A percentile compares a stretch with the other conserved stretches of the same genome.
Conservation (phyloP, 192 early-diverging fungal species). For the Podila verticillata region DNA sequence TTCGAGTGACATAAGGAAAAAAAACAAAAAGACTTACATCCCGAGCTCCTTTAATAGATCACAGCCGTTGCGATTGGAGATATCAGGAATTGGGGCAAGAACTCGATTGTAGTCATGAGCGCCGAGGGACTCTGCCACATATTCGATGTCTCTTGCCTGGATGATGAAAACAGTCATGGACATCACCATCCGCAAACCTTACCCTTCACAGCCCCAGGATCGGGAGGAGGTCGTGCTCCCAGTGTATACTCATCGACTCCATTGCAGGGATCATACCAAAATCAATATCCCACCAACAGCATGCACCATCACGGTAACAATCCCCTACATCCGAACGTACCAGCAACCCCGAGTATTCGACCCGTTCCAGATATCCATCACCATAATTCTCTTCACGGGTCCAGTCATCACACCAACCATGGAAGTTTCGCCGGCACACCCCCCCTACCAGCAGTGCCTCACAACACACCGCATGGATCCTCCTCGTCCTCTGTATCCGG, state of each 20-base stretch:
- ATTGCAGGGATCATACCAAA: slow-evolving; percentile 13
- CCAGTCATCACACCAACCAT: slow-evolving; percentile 7
- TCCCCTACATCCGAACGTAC: slow-evolving; percentile 11
- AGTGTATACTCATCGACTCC: slow-evolving; percentile 38
- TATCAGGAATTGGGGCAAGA: slow-evolving; percentile 63
- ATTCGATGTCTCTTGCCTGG: slow-evolving; percentile 57
- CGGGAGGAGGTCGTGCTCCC: slow-evolving; percentile 11
- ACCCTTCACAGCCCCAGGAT: not conserved
- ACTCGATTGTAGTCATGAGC: slow-evolving; percentile 65
- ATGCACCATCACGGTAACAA: not conserved
- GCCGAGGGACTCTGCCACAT: slow-evolving; percentile 67
- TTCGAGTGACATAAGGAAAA: no score
- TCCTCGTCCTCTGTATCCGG: slow-evolving; percentile 24
- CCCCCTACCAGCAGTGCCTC: slow-evolving; percentile 22
- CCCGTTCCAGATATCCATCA: slow-evolving; percentile 42
- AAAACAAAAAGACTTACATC: no score
- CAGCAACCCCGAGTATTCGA: slow-evolving; percentile 36
- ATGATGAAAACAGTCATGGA: slow-evolving; percentile 15
- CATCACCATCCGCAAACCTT: not conserved
- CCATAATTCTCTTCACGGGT: not conserved
- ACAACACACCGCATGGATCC: slow-evolving; percentile 38
- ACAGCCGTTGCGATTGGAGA: slow-evolving; percentile 67
- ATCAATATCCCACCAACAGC: slow-evolving; percentile 7
- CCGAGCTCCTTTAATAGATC: slow-evolving; percentile 46
- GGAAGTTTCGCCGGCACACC: slow-evolving; percentile 23